Base-by-base conservation (phyloP, 495 filamentous ascomycete species). In the Penicillium psychrofluorescens region DNA sequence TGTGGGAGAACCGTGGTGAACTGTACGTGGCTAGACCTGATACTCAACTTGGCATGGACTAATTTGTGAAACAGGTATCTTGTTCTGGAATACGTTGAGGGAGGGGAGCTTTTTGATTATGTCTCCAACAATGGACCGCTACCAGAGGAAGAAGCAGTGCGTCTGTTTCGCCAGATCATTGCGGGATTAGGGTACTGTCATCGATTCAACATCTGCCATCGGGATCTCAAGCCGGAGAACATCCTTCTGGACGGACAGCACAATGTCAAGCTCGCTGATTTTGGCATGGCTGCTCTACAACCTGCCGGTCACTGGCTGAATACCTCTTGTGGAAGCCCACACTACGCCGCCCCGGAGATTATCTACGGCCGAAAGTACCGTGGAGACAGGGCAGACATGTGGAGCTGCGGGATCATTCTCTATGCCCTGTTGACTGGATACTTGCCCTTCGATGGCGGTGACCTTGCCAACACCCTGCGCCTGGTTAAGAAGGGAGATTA, bases 141-240 rank as follows among this genome's bases (percentile, higher is more conserved):
- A 0, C 58, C 68, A 1, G 94, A 97, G 63, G 71, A 78, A 38
- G 86, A 94, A 56, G 86, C 85, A 5, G 76, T 96, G 33, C 84
- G 75, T 50, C 79, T 89, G 44, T 96, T 95, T 58, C 85, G 90
- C 14, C 92, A 99, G 64, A 85, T 99, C 16, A 83, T 97, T 50
- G 83, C 84, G n/a, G 94, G 84, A 0, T 71, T 99, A 29, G 82
- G 87, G 7, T 95, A 94, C 66, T 90, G 88, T 51, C 94, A 99
- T 62, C 79, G 85, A 6, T 84, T 96, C 68, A 84, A 87, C 53
- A 95, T 99, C 46, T 94, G 89, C 61, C 92, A 99, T 56, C 85
- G 92, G 22, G 92, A 99, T 49, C 68, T 99, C 29, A 99, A 99
- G 66, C 92, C 89, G 0, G 92, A 99, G 65, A 99, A 99, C 53